Percentiles rank a stretch among this genome's conserved stretches.
These are phyloP conservation scores for Xylariaceae sp. DNA, from an alignment of 2,329 filamentous ascomycete species.

Conservation along the genomic window DNA sequence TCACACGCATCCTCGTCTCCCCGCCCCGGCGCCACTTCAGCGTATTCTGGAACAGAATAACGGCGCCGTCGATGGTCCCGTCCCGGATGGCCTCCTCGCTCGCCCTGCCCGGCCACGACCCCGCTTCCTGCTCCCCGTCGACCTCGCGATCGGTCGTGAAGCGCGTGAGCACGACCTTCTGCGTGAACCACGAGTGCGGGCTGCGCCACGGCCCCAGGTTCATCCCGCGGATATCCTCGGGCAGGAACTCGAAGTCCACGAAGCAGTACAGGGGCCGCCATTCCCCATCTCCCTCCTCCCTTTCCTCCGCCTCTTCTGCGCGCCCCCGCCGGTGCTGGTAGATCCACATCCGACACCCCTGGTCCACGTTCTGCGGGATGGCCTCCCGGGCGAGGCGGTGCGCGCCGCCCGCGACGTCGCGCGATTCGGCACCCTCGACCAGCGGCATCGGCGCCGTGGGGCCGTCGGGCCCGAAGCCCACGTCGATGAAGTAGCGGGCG, in stretches of 20 bases:
- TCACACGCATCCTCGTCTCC: conserved; percentile 42
- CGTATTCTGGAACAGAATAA: conserved; percentile 43
- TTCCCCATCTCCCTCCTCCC: conserved; percentile 17
- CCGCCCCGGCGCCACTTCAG: conserved; percentile 46
- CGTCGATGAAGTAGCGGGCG: conserved; percentile 27
- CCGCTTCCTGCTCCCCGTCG: conserved; percentile 30
- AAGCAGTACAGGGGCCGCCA: conserved; percentile 51
- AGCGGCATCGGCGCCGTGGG: conserved; percentile 21
- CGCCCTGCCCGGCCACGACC: conserved; percentile 37
- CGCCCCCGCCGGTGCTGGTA: conserved; percentile 26
- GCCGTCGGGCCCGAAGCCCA: conserved; percentile 31
- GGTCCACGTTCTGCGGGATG: conserved; percentile 29
- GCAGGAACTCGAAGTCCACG: conserved; percentile 45
- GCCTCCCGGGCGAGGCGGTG: conserved; percentile 37
- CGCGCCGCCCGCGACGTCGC: conserved; percentile 32
- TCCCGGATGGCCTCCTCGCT: conserved; percentile 42
- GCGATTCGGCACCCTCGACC: neutral
- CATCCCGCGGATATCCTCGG: conserved; percentile 44
- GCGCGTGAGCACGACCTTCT: conserved; percentile 40
- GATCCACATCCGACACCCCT: conserved; percentile 26
- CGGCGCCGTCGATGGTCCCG: conserved; percentile 34
- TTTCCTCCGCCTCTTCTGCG: conserved; percentile 14
- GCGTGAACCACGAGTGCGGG: conserved; percentile 40
- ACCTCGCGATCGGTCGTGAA: conserved; percentile 43
- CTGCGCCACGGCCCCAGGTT: conserved; percentile 40